phyloP scores from a whole-genome alignment of 2,329 filamentous ascomycete genomes.

The Cladosporium austrohemisphaericum region DNA sequence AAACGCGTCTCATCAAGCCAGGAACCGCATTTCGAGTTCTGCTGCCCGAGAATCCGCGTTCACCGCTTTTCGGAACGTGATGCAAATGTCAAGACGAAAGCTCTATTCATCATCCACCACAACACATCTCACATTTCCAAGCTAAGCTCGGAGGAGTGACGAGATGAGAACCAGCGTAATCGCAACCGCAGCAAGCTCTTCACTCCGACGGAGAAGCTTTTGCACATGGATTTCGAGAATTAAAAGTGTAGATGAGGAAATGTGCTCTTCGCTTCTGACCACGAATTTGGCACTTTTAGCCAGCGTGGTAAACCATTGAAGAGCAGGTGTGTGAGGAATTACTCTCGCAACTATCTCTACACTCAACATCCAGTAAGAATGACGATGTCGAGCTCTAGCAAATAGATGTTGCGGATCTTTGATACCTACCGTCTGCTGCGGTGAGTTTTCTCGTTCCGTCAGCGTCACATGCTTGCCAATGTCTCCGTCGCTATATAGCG shows the following conservation, averaged over 20 bases:
- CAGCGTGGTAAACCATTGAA: conserved; percentile 16
- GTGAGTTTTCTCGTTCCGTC: not conserved
- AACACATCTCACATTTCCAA: no score
- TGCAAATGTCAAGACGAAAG: no score
- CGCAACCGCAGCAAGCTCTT: no score
- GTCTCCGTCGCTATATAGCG: not conserved
- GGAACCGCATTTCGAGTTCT: no score
- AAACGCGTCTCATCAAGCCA: no score
- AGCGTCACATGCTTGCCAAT: not conserved
- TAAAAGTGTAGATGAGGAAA: not conserved
- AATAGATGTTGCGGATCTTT: conserved; percentile 16
- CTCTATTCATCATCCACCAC: no score
- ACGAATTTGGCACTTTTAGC: conserved; percentile 10
- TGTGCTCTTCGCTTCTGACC: conserved; percentile 16
- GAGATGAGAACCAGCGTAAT: no score
- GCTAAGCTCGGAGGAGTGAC: no score
- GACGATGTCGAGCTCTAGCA: conserved; percentile 30
- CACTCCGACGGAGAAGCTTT: no score
- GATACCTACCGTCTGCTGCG: conserved; percentile 3
- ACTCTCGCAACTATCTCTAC: conserved; percentile 33
- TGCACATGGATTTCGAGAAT: not conserved
- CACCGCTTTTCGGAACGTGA: no score
- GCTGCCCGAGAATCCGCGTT: no score
- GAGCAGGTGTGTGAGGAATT: conserved; percentile 18
- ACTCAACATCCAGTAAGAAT: conserved; percentile 23